phyloP scores from a whole-genome alignment of 1,284 basidiomycete species.

The Sporisorium reilianum region DNA sequence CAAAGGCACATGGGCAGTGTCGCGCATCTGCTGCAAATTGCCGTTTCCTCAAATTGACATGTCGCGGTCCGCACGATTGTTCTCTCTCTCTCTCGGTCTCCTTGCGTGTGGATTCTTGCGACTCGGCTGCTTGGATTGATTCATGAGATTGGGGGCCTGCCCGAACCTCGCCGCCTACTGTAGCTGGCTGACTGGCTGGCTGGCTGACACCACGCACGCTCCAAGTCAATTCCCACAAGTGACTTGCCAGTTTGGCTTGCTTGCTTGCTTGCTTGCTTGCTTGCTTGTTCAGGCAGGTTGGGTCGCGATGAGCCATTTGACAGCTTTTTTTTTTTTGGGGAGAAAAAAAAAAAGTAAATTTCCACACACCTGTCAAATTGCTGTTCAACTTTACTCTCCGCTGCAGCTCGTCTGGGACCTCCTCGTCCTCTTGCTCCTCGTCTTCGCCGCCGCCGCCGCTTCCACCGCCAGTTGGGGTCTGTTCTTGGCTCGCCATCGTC shows the following conservation, averaged over 20 bases:
- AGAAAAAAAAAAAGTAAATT: not conserved
- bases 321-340: not conserved
- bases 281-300: not conserved
- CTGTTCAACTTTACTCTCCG: slow-evolving; percentile 1
- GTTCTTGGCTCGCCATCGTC: not conserved
- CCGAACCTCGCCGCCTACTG: not conserved
- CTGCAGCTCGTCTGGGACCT: not conserved
- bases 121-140: not conserved
- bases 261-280: too few species aligned
- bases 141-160: not conserved
- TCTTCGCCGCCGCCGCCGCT: too few species aligned
- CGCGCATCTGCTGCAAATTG: not conserved
- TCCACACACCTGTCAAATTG: not conserved
- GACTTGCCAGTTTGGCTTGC: not conserved
- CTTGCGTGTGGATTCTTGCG: not conserved
- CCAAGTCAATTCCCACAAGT: not conserved
- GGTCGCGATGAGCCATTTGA: not conserved
- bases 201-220: not conserved
- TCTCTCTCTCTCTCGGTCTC: not conserved
- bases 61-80: not conserved
- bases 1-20: not conserved
- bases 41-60: not conserved
- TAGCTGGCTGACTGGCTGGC: too few species aligned
- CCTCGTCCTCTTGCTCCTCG: not conserved
- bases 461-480: too few species aligned